Conservation (phyloP, 192 early-diverging fungal species). For the Backusella westeae region DNA sequence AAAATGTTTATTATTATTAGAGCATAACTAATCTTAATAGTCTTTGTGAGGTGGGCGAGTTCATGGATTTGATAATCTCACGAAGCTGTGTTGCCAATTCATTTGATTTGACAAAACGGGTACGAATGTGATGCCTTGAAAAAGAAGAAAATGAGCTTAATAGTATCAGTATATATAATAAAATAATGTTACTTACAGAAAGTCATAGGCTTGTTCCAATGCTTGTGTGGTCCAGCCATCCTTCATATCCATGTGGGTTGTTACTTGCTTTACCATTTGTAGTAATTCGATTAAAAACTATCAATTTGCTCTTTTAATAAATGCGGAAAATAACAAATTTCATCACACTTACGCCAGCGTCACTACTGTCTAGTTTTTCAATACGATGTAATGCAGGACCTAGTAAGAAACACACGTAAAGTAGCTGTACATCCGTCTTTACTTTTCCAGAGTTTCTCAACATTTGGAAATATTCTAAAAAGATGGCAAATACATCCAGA, state of each 20-base stretch:
- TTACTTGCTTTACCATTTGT: constrained; percentile 45
- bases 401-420: constrained; percentile 68
- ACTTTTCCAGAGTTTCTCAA: constrained; percentile 41
- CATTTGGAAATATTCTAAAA: constrained; percentile 45
- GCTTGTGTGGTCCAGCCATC: constrained; percentile 41
- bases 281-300: constrained; percentile 46
- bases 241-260: constrained; percentile 38
- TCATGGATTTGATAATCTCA: constrained; percentile 37
- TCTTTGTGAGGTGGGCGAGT: constrained; percentile 30
- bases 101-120: constrained; percentile 43
- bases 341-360: constrained; percentile 34
- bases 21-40: constrained; percentile 30
- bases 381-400: constrained; percentile 73
- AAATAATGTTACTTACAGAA: constrained; percentile 40
- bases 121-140: constrained; percentile 45
- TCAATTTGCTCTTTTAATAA: background rate
- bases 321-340: background rate
- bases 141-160: background rate
- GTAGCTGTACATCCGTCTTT: constrained; percentile 66
- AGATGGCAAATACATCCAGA: constrained; percentile 53
- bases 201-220: constrained; percentile 50
- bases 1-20: constrained; percentile 1
- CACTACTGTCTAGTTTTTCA: constrained; percentile 51
- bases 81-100: constrained; percentile 34
- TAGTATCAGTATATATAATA: background rate